phyloP scores from a whole-genome alignment of 352 stramenopile species.

The Globisporangium echinulatum region DNA sequence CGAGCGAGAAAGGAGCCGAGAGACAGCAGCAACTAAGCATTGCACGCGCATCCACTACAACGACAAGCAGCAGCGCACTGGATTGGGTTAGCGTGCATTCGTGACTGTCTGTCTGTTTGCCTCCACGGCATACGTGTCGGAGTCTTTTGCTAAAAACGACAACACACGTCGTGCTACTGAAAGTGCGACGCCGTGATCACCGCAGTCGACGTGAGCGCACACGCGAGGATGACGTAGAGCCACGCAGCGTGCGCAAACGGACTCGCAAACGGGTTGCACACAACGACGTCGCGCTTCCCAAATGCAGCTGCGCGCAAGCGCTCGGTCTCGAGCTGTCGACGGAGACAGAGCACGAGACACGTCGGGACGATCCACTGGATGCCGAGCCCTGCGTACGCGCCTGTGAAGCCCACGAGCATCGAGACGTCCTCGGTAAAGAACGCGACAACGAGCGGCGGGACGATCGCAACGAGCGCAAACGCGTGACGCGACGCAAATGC shows the following conservation, averaged over 20 bases:
- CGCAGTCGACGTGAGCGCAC: slow-evolving; percentile 51
- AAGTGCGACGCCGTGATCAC: slow-evolving; percentile 71
- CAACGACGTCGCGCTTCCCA: neutral
- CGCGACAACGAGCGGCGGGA: slow-evolving; percentile 72
- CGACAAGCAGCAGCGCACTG: too few relatives aligned
- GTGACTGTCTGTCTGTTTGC: too few relatives aligned
- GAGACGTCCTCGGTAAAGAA: slow-evolving; percentile 87
- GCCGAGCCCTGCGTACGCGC: slow-evolving; percentile 76
- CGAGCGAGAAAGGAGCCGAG: too few relatives aligned
- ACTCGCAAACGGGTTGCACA: slow-evolving; percentile 69
- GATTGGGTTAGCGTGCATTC: too few relatives aligned
- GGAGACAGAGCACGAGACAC: slow-evolving; percentile 68
- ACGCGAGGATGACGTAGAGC: slow-evolving; percentile 61
- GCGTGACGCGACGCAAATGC: slow-evolving; percentile 51
- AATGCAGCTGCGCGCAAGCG: neutral
- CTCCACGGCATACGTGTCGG: neutral
- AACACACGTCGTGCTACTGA: neutral
- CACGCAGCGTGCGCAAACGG: slow-evolving; percentile 57
- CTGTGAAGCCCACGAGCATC: slow-evolving; percentile 84
- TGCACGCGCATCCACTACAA: too few relatives aligned
- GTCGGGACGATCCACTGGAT: slow-evolving; percentile 86
- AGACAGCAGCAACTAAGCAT: too few relatives aligned
- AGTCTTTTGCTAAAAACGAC: neutral
- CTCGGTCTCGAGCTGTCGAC: slow-evolving; percentile 41
- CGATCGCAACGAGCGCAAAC: slow-evolving; percentile 65